Base-by-base conservation (phyloP, 768 basidiomycete species). In the Suillus lakei region DNA sequence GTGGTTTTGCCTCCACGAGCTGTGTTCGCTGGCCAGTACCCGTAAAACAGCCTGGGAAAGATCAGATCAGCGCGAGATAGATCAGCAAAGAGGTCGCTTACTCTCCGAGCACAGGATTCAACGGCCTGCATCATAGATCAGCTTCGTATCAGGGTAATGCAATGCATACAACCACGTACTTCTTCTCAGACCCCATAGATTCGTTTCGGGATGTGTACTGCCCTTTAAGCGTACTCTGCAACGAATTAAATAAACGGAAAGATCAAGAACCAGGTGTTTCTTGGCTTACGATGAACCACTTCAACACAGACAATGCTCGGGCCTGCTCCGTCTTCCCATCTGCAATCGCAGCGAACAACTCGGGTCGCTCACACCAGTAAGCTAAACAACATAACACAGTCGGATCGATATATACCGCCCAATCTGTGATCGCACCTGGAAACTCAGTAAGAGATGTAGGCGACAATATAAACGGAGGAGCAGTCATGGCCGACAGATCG, bases 361-460 rank as follows among this genome's bases (percentile, higher is more conserved):
- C 90, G 32, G 95, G 95, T 60, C 93, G 92, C 76, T 99, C 97
- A 73, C 95, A 94, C 97, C 97, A 99, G 78, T 99, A 98, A 0
- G 96, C 96, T 93, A 68, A 68, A 61, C 28, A 48, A n/a, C 30
- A 61, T 18, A 51, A 18, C 30, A 58, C 21, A 46, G 23, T 23
- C 38, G 67, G 66, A 48, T 61, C 36, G n/a, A 39, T 63, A 5
- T 5, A 41, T 46, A 8, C 10, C 8, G 21, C 23, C 21, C 18
- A 69, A 66, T 36, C 60, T 64, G n/a, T 39, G 34, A 16, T 74
- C 86, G 65, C 66, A 93, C 93, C 91, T 66, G 95, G 94, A 74
- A 93, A 98, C 77, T 96, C 95, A 0, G 95, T 96, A 60, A 97
- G 85, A 3, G 95, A 97, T 5, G 90, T 88, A 10, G 94, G 95